A percentile compares a stretch with the other conserved stretches of the same genome.
phyloP scores from a whole-genome alignment of 2,329 filamentous ascomycete species.

The Microdochium bolleyi region DNA sequence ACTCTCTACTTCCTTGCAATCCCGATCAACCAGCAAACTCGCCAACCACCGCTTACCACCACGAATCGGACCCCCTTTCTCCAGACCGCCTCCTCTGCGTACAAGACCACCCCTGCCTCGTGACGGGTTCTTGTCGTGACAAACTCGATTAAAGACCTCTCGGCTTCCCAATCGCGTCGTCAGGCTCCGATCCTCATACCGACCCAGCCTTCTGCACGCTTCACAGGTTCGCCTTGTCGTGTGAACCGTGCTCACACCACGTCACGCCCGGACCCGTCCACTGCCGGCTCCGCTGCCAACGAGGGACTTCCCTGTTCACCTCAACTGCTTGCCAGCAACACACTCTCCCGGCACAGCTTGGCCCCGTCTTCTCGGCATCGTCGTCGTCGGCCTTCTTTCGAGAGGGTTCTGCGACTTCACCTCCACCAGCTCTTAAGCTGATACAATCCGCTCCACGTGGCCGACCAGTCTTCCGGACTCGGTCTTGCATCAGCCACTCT shows the following conservation, averaged over 20 bases:
- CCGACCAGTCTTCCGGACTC: neutral
- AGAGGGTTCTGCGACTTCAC: neutral
- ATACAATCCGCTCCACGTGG: neutral
- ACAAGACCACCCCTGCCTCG: slow-evolving; percentile 14
- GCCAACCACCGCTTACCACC: neutral
- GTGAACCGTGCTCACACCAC: slow-evolving; percentile 1
- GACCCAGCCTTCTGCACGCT: neutral
- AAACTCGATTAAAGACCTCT: neutral
- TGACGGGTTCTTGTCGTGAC: neutral
- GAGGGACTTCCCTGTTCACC: neutral
- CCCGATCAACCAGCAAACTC: neutral
- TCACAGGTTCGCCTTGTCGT: neutral
- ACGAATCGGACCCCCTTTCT: slow-evolving; percentile 10
- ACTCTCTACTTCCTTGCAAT: neutral
- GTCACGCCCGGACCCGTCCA: neutral
- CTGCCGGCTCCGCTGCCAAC: neutral
- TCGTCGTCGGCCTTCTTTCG: neutral
- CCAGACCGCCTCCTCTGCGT: slow-evolving; percentile 7
- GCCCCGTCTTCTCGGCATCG: neutral
- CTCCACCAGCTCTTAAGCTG: neutral
- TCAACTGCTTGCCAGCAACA: neutral
- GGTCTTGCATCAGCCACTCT: neutral
- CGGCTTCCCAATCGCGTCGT: neutral
- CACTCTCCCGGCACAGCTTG: neutral
- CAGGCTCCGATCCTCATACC: neutral